Conservation (phyloP, 306 rosid genomes). For the Potentilla sterilis region DNA sequence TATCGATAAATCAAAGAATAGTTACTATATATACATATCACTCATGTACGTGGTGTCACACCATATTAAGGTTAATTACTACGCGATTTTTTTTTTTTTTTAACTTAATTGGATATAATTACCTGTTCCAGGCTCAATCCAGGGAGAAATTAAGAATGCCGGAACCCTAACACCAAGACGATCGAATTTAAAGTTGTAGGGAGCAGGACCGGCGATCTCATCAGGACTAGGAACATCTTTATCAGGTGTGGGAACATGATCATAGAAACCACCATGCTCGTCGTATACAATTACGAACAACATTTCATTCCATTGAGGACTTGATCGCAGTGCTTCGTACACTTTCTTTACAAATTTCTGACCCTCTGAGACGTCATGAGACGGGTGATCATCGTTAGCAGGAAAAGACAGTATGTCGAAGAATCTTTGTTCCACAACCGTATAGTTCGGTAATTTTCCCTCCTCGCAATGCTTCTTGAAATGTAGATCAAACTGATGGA, state of each 20-base stretch:
- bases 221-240: constrained; percentile 65
- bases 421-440: constrained; percentile 66
- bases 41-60: too few relatives aligned
- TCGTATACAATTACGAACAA: constrained; percentile 62
- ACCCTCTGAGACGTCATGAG: constrained; percentile 72
- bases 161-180: constrained; percentile 79
- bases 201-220: constrained; percentile 45
- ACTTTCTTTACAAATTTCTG: constrained; percentile 59
- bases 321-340: constrained; percentile 57
- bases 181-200: constrained; percentile 50
- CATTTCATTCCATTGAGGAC: constrained; percentile 83
- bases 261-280: constrained; percentile 81
- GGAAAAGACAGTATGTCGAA: constrained; percentile 42
- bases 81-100: background rate
- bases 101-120: background rate
- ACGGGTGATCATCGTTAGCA: constrained; percentile 77
- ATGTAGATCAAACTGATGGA: constrained; percentile 39
- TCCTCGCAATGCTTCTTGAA: constrained; percentile 67
- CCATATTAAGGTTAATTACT: background rate
- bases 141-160: constrained; percentile 56
- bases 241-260: constrained; percentile 65
- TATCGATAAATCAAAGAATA: background rate
- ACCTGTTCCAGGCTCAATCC: constrained; percentile 72
- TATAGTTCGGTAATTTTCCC: constrained; percentile 74
- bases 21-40: background rate